Conservation (phyloP, 768 basidiomycete genomes). For the Tylopilus subfusipes region DNA sequence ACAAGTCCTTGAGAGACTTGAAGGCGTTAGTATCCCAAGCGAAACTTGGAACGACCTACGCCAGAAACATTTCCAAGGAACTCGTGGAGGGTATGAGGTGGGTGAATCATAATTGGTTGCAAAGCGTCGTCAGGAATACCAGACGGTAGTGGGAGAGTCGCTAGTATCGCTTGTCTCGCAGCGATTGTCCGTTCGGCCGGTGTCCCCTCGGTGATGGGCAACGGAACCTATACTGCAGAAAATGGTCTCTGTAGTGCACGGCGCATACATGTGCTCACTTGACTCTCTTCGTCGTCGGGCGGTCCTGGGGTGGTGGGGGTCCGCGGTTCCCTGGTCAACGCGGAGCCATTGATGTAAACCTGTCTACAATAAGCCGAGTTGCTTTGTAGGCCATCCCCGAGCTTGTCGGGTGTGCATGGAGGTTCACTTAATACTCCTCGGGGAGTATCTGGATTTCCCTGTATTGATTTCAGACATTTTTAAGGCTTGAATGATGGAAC, state of each 20-base stretch:
- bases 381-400: constrained; percentile 23
- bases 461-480: not conserved
- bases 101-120: constrained; percentile 64
- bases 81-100: constrained; percentile 63
- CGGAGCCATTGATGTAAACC: constrained; percentile 8
- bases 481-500: not conserved
- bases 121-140: constrained; percentile 64
- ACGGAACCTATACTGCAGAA: constrained; percentile 1
- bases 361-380: constrained; percentile 26
- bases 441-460: not conserved
- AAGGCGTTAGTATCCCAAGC: constrained; percentile 5
- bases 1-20: constrained; percentile 59
- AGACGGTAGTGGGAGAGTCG: constrained; percentile 58
- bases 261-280: constrained; percentile 23
- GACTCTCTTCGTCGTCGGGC: constrained; percentile 1
- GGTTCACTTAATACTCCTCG: not conserved
- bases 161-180: constrained; percentile 54
- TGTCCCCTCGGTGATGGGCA: not conserved
- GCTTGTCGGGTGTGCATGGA: constrained; percentile 20
- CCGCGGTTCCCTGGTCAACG: constrained; percentile 1
- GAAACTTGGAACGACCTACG: constrained; percentile 37
- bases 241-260: not conserved
- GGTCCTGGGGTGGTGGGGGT: not conserved
- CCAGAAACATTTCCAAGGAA: constrained; percentile 57
- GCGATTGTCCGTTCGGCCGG: constrained; percentile 42